Base-by-base conservation (phyloP, 2,329 filamentous ascomycete genomes). In the Xylaria sp. region DNA sequence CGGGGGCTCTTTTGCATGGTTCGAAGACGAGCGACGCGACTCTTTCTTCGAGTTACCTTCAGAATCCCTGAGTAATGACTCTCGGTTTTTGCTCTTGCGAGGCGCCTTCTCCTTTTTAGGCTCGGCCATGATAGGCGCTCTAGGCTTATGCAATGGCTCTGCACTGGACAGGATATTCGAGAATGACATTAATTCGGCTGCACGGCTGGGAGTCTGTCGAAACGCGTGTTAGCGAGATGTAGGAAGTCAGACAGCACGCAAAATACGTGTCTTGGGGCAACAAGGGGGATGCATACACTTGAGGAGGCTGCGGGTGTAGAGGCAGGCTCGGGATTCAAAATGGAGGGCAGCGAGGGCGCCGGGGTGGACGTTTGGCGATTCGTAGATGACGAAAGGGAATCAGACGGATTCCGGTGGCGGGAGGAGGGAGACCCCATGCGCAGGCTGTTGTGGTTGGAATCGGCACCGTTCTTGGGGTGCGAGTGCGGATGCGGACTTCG, bases 111-210 rank as follows among this genome's bases (percentile, higher is more conserved):
- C 74, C 65, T 82, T 82, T 56, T 81, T 80, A 1, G 64, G 44
- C 67, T 83, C 82, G 44, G 77, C 66, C 74, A 81, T 79, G 72
- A 80, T 76, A 31, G 77, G 75, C 8, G 77, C 73, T 60, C 78
- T 86, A 8, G 87, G 85, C 69, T 85, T 85, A 2, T 85, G 83
- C 48, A 88, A 85, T 63, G 92, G 90, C 65, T 94, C 91, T 65
- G 92, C 87, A 73, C 89, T 94, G 3, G 94, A 95, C 52, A 98
- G 90, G 69, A 98, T 97, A 79, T 94, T 98, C 73, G 94, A 96
- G 78, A 98, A 96, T 5, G 94, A 96, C 94, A 98, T 98, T 63
- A 94, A 92, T 79, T 97, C 92, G 67, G 91, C 91, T 50, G 91
- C 86, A 79, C 94, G 90, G 74, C 89, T 90, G 1, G 92, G 88